A percentile compares a stretch with the other conserved stretches of the same genome.
Evolutionary conservation across 208 protist species (phyloP).

Genomic region (Trypanosoma scelopori): DNA sequence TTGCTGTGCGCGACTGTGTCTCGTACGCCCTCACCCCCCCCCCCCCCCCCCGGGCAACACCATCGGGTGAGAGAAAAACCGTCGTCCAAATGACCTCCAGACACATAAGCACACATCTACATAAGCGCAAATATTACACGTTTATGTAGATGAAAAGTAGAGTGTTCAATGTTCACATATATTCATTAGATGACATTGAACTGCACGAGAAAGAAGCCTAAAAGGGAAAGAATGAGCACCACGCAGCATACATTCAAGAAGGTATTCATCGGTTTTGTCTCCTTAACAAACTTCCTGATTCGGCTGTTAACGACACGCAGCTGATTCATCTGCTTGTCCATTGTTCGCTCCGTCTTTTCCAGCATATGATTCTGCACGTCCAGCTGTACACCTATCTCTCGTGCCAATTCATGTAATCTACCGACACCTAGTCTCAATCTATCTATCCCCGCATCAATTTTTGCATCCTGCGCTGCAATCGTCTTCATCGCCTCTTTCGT

Average conservation of each 20-base stretch:
- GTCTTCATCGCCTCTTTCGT: slow-evolving; percentile 65
- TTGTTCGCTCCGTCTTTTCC: slow-evolving; percentile 57
- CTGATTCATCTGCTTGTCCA: slow-evolving; percentile 51
- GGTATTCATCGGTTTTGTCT: slow-evolving; percentile 63
- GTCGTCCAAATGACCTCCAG: too few relatives aligned
- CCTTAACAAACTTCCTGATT: slow-evolving; percentile 54
- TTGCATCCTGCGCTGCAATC: slow-evolving; percentile 57
- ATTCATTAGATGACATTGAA: slow-evolving; percentile 59
- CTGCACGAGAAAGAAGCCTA: slow-evolving; percentile 68
- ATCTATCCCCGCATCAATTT: slow-evolving; percentile 63
- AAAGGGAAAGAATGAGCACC: slow-evolving; percentile 54
- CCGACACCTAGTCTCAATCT: slow-evolving; percentile 58
- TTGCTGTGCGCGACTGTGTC: too few relatives aligned
- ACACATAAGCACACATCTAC: too few relatives aligned
- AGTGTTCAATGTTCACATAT: neutral
- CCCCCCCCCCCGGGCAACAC: too few relatives aligned
- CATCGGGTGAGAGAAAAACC: too few relatives aligned
- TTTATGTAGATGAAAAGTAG: neutral
- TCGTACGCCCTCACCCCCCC: too few relatives aligned
- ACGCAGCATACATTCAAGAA: slow-evolving; percentile 64
- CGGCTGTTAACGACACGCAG: slow-evolving; percentile 52
- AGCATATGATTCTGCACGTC: slow-evolving; percentile 71
- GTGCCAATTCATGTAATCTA: slow-evolving; percentile 47
- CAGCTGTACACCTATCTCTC: slow-evolving; percentile 63
- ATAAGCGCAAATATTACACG: too few relatives aligned